Evolutionary conservation across 1,284 basidiomycete genomes (phyloP).

Genomic region (Papiliotrema nemorosa): DNA sequence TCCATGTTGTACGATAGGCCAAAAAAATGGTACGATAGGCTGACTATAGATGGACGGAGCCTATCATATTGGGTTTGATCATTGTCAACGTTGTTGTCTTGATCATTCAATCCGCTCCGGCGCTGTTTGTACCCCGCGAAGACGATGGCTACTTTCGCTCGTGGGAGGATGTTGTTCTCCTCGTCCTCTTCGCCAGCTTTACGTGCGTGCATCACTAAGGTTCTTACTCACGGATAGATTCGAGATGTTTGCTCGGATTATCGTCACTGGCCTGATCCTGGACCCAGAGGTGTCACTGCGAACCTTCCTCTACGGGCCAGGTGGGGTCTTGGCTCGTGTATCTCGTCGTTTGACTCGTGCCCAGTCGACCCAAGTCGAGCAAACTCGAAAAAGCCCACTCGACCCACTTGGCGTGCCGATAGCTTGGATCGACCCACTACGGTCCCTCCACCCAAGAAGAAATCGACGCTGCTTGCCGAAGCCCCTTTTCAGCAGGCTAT

Average conservation of each 20-base stretch:
- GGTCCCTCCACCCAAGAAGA: slow-evolving; percentile 8
- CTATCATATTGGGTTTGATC: slow-evolving; percentile 76
- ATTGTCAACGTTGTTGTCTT: slow-evolving; percentile 78
- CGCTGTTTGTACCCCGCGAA: slow-evolving; percentile 53
- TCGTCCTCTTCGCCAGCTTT: slow-evolving; percentile 78
- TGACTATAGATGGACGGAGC: slow-evolving; percentile 73
- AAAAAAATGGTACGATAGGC: not conserved
- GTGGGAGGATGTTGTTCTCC: slow-evolving; percentile 84
- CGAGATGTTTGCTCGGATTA: slow-evolving; percentile 83
- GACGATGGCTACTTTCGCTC: slow-evolving; percentile 70
- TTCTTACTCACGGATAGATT: slow-evolving; percentile 53
- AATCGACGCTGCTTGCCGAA: slow-evolving; percentile 27
- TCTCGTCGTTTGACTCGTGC: slow-evolving; percentile 9
- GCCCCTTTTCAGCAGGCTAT: slow-evolving; percentile 55
- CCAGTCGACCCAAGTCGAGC: slow-evolving; percentile 11
- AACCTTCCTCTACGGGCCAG: slow-evolving; percentile 55
- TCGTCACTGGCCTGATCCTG: slow-evolving; percentile 84
- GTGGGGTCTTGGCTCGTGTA: slow-evolving; percentile 18
- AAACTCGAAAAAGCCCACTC: slow-evolving; percentile 2
- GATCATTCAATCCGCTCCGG: slow-evolving; percentile 67
- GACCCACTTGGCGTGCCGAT: slow-evolving; percentile 2
- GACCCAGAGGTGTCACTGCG: slow-evolving; percentile 70
- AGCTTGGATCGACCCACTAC: not conserved
- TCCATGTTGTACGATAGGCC: slow-evolving; percentile 38
- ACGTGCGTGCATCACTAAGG: slow-evolving; percentile 60